Conservation (phyloP, 495 filamentous ascomycete species). For the Hypoxylon fragiforme region DNA sequence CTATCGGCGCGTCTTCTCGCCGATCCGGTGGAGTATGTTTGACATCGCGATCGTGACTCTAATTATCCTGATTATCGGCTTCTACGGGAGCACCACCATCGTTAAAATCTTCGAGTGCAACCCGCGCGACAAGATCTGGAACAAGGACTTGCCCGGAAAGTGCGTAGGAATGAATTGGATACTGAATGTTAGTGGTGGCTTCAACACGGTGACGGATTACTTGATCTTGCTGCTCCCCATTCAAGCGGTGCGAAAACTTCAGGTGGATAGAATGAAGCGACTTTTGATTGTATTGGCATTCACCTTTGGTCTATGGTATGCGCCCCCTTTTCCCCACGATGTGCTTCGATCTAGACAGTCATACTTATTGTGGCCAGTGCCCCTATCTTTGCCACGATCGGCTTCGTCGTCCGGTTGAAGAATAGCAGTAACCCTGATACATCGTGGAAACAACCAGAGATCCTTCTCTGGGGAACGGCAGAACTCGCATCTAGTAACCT, state of each 20-base stretch:
- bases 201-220: conserved; percentile 12
- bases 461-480: conserved; percentile 14
- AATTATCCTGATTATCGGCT: conserved; percentile 32
- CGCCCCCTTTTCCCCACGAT: background rate
- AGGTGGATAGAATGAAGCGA: conserved; percentile 4
- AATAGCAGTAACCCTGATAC: conserved; percentile 8
- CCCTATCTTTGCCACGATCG: conserved; percentile 1
- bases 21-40: conserved; percentile 32
- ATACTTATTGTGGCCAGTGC: conserved; percentile 2
- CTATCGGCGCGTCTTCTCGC: conserved; percentile 46
- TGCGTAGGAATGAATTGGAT: background rate
- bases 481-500: conserved; percentile 9
- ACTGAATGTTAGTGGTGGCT: conserved; percentile 8
- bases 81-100: conserved; percentile 4
- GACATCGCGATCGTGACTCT: conserved; percentile 40
- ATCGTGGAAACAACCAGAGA: conserved; percentile 15
- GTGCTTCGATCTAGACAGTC: background rate
- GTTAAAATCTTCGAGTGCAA: conserved; percentile 15
- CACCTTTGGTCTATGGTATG: conserved; percentile 25
- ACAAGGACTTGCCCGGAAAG: background rate
- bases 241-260: conserved; percentile 11
- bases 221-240: conserved; percentile 13
- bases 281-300: conserved; percentile 13
- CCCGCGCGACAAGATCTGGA: conserved; percentile 3
- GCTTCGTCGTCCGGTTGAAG: conserved; percentile 11